Conservation (phyloP, 2,329 filamentous ascomycete species). For the Annulohypoxylon truncatum region DNA sequence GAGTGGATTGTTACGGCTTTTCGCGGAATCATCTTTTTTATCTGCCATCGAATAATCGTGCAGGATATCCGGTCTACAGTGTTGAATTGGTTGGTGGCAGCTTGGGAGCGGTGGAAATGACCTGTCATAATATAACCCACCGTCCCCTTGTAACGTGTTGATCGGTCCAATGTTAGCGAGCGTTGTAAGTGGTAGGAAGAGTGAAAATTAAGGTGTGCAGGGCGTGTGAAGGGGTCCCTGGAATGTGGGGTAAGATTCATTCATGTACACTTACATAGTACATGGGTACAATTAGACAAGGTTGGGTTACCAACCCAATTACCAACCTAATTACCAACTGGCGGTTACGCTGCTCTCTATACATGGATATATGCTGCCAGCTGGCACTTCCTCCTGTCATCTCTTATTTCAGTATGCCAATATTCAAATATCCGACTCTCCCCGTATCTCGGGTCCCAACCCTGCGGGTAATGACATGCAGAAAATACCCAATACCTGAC, state of each 20-base stretch:
- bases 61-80: background rate
- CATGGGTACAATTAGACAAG: too few species aligned
- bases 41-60: constrained; percentile 4
- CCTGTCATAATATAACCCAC: constrained; percentile 22
- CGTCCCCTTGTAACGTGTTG: constrained; percentile 19
- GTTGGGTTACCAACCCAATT: too few species aligned
- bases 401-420: constrained; percentile 5
- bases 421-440: constrained; percentile 3
- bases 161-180: constrained; percentile 5
- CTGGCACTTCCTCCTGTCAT: background rate
- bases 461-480: constrained; percentile 35
- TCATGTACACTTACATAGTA: too few species aligned
- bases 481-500: background rate
- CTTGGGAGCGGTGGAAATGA: constrained; percentile 20
- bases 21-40: constrained; percentile 5
- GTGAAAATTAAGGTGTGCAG: background rate
- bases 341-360: too few species aligned
- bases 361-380: background rate
- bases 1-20: constrained; percentile 7
- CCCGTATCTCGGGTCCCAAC: constrained; percentile 27
- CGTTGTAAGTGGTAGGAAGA: background rate
- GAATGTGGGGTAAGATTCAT: constrained; percentile 1
- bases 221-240: background rate
- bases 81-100: constrained; percentile 2
- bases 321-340: too few species aligned